phyloP scores from a whole-genome alignment of 768 basidiomycete species.

The Hydnomerulius pinastri region DNA sequence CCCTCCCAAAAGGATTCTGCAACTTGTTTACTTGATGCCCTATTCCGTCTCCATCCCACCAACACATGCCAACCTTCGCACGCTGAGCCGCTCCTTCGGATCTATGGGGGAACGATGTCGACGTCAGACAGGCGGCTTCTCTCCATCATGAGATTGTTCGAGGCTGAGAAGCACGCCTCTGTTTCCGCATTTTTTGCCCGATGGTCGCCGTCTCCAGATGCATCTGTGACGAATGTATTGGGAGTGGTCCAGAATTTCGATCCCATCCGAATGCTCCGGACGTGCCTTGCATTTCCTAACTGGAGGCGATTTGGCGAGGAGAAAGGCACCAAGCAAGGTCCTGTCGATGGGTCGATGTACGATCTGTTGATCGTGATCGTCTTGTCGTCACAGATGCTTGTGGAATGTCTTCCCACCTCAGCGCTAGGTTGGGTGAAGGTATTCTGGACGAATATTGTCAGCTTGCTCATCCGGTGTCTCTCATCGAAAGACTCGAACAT shows the following conservation, averaged over 20 bases:
- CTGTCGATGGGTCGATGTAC: conserved; percentile 52
- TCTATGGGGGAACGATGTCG: conserved; percentile 79
- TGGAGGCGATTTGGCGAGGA: conserved; percentile 56
- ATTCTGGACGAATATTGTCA: conserved; percentile 77
- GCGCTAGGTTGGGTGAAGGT: conserved; percentile 82
- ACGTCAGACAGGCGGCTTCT: conserved; percentile 65
- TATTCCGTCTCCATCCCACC: conserved; percentile 76
- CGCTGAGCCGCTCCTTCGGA: conserved; percentile 68
- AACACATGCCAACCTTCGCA: conserved; percentile 88
- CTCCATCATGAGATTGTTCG: conserved; percentile 78
- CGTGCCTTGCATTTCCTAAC: conserved; percentile 69
- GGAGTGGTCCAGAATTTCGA: conserved; percentile 76
- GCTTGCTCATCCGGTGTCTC: conserved; percentile 70
- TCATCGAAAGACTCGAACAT: conserved; percentile 64
- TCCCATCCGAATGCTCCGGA: conserved; percentile 63
- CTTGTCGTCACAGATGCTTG: conserved; percentile 67
- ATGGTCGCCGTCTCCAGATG: conserved; percentile 60
- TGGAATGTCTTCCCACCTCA: conserved; percentile 55
- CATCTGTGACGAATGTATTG: conserved; percentile 47
- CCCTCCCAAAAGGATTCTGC: conserved; percentile 45
- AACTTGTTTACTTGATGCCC: conserved; percentile 55
- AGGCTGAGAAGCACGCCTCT: conserved; percentile 65
- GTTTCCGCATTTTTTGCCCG: conserved; percentile 60
- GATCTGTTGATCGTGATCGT: conserved; percentile 79
- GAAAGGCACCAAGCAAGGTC: conserved; percentile 17